These are phyloP conservation scores for Klebsormidium nitens DNA, from an alignment of 139 green algal genomes.

Conservation along the genomic window DNA sequence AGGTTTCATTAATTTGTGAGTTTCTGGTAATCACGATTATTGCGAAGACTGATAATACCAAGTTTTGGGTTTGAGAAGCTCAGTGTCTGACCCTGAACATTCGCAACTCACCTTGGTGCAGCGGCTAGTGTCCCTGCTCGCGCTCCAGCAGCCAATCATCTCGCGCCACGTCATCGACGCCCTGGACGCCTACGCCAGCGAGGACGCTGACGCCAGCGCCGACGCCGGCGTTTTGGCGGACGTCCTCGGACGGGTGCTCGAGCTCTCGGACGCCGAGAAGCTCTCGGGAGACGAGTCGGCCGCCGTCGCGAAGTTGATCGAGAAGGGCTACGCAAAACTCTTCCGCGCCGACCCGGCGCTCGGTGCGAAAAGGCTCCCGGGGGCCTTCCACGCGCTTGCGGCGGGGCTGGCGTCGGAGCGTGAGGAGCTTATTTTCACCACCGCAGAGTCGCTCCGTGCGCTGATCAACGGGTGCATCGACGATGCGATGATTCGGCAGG, in stretches of 20 bases:
- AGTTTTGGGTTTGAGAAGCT: background rate
- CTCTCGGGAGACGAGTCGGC: constrained; percentile 8
- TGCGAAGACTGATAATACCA: background rate
- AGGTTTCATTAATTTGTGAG: too few species aligned
- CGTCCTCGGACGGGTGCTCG: background rate
- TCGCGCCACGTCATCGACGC: constrained; percentile 15
- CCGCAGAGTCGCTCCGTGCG: constrained; percentile 20
- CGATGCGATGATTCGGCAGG: constrained; percentile 24
- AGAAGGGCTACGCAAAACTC: constrained; percentile 11
- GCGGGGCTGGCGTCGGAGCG: constrained; percentile 50
- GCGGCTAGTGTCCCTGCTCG: constrained; percentile 8
- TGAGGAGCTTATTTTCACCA: constrained; percentile 58
- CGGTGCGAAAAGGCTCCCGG: constrained; percentile 18
- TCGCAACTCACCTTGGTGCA: background rate
- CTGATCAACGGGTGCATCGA: constrained; percentile 34
- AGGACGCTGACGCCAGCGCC: background rate
- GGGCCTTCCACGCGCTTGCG: constrained; percentile 17
- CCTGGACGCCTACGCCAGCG: background rate
- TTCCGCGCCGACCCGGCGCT: constrained; percentile 8
- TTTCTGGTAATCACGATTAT: too few species aligned
- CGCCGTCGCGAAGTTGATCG: constrained; percentile 4
- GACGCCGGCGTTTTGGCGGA: background rate
- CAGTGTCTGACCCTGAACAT: background rate
- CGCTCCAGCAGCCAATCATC: constrained; percentile 20
- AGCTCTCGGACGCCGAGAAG: background rate